Conservation (phyloP, 2,329 filamentous ascomycete genomes). For the Paracoccidioides brasiliensis region DNA sequence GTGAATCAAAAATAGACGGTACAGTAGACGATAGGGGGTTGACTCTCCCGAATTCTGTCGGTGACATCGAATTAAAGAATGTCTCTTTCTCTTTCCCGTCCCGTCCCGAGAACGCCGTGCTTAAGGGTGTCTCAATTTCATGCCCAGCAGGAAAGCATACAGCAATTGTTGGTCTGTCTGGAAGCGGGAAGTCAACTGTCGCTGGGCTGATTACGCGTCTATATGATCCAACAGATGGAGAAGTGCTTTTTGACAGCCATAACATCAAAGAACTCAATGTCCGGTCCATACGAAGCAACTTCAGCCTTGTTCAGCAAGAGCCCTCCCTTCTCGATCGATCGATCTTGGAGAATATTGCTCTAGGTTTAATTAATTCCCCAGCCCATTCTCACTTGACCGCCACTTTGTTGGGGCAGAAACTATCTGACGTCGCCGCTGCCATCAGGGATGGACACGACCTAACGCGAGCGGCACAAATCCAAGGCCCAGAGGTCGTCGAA, state of each 20-base stretch:
- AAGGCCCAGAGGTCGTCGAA: conserved; percentile 35
- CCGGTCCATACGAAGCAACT: conserved; percentile 67
- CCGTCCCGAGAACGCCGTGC: conserved; percentile 18
- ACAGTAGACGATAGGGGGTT: conserved; percentile 15
- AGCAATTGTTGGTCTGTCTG: conserved; percentile 52
- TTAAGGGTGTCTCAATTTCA: conserved; percentile 38
- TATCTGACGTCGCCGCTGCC: conserved; percentile 41
- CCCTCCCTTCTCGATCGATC: conserved; percentile 71
- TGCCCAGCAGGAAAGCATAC: conserved; percentile 74
- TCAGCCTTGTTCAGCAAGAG: conserved; percentile 77
- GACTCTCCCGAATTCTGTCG: conserved; percentile 16
- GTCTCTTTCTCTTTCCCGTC: conserved; percentile 37
- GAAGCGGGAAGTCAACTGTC: conserved; percentile 37
- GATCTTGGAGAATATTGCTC: conserved; percentile 65
- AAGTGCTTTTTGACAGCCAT: conserved; percentile 62
- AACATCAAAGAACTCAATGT: conserved; percentile 65
- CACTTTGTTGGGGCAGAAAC: conserved; percentile 36
- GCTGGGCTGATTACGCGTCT: conserved; percentile 37
- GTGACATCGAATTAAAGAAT: conserved; percentile 22
- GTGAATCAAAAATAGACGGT: conserved; percentile 35
- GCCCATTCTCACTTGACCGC: conserved; percentile 24
- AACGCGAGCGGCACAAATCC: conserved; percentile 29
- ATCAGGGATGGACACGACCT: conserved; percentile 41
- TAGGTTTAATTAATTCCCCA: conserved; percentile 30
- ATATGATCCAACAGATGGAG: conserved; percentile 64